Percentiles rank a stretch among this genome's conserved stretches.
These are phyloP conservation scores for Malbranchea zuffiana DNA, from an alignment of 2,329 filamentous ascomycete genomes.

Conservation along the genomic window DNA sequence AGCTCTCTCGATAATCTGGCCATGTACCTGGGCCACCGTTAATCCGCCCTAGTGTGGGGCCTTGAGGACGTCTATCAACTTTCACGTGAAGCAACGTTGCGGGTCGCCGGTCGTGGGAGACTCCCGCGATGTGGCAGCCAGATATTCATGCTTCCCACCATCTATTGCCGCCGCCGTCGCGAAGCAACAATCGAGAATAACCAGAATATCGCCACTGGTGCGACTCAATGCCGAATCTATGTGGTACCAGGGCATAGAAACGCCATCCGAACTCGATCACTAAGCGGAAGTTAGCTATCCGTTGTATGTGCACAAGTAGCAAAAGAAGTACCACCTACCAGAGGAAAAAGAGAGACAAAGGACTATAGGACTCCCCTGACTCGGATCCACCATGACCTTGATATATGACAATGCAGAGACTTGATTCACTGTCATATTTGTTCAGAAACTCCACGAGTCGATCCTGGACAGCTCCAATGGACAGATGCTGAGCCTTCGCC, in stretches of 20 bases:
- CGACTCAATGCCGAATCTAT: background rate
- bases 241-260: background rate
- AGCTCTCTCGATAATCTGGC: background rate
- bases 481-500: background rate
- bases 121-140: background rate
- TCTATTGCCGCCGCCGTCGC: background rate
- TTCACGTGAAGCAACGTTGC: background rate
- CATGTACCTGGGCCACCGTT: background rate
- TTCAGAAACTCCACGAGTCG: background rate
- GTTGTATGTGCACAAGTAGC: background rate
- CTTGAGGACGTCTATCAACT: background rate
- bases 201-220: background rate
- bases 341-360: no score
- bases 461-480: background rate
- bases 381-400: constrained; percentile 5
- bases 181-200: background rate
- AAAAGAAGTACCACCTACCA: background rate
- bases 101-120: background rate
- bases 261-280: background rate
- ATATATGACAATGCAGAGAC: constrained; percentile 7
- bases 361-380: background rate
- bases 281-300: background rate
- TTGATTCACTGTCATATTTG: constrained; percentile 1
- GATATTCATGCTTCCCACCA: background rate
- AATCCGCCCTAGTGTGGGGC: background rate